Evolutionary conservation across 2,329 filamentous ascomycete genomes (phyloP).

Genomic region (Fusarium acutatum): DNA sequence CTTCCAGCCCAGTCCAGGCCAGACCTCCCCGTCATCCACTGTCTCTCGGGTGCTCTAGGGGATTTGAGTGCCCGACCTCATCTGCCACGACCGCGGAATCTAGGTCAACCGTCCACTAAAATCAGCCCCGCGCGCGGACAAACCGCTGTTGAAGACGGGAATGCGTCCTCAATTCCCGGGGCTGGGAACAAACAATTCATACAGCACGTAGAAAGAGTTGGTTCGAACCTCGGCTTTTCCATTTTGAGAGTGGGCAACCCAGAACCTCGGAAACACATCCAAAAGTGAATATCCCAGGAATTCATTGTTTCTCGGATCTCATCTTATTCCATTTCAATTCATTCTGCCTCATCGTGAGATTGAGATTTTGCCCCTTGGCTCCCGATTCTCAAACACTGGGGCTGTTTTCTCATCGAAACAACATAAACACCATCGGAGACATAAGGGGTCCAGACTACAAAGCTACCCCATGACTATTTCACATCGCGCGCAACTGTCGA

Average conservation of each 20-base stretch:
- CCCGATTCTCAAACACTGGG: not conserved
- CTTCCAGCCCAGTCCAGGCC: not conserved
- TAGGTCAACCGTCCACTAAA: slow-evolving; percentile 4
- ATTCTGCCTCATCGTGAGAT: not conserved
- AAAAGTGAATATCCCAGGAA: not conserved
- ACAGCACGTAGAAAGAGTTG: not conserved
- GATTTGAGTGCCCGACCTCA: not conserved
- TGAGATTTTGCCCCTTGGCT: not conserved
- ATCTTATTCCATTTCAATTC: slow-evolving; percentile 4
- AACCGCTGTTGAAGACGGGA: slow-evolving; percentile 1
- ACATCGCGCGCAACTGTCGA: not conserved
- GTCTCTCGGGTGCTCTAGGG: not conserved
- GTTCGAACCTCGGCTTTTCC: slow-evolving; percentile 36
- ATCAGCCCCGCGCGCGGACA: not conserved
- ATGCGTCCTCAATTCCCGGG: not conserved
- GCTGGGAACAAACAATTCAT: not conserved
- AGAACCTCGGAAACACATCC: slow-evolving; percentile 27
- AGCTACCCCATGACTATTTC: not conserved
- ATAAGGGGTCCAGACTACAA: not conserved
- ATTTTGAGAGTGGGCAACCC: not conserved
- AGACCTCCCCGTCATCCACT: not conserved
- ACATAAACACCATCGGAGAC: not conserved
- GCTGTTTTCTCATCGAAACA: not conserved
- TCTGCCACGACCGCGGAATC: not conserved
- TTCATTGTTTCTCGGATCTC: slow-evolving; percentile 12